Conservation (phyloP, 345 rosid genomes). For the Cardamine chenopodiifolia region DNA sequence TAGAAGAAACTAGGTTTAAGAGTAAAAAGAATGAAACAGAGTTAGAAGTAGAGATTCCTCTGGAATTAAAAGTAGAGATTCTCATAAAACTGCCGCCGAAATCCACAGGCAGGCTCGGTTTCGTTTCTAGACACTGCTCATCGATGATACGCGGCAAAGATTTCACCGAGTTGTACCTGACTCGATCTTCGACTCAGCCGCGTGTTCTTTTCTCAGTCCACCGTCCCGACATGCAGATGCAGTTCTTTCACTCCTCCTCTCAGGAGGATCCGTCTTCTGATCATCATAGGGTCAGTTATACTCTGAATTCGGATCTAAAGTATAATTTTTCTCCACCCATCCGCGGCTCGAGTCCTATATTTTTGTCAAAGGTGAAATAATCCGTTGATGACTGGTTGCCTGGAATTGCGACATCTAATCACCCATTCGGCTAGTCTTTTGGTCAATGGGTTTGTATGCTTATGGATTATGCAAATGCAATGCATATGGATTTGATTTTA, state of each 20-base stretch:
- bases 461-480: not conserved
- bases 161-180: not conserved
- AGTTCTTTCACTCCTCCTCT: not conserved
- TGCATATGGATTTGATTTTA: no score
- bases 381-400: not conserved
- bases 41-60: no score
- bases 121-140: not conserved
- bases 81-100: not conserved
- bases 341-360: conserved; percentile 7
- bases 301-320: not conserved
- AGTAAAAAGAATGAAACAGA: not conserved
- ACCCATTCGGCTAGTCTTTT: not conserved
- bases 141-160: not conserved
- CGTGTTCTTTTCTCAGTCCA: not conserved
- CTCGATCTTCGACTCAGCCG: not conserved
- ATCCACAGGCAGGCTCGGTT: not conserved
- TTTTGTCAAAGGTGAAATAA: not conserved
- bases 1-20: not conserved
- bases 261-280: conserved; percentile 15
- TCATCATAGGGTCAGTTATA: not conserved
- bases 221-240: not conserved
- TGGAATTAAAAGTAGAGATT: not conserved
- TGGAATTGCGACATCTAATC: no score
- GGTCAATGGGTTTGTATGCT: not conserved
- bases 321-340: not conserved